Evolutionary conservation across 257 asterid species (phyloP), one percentile per base, ranked within the genome.

Genomic region (Solanum lycopersicoides): DNA sequence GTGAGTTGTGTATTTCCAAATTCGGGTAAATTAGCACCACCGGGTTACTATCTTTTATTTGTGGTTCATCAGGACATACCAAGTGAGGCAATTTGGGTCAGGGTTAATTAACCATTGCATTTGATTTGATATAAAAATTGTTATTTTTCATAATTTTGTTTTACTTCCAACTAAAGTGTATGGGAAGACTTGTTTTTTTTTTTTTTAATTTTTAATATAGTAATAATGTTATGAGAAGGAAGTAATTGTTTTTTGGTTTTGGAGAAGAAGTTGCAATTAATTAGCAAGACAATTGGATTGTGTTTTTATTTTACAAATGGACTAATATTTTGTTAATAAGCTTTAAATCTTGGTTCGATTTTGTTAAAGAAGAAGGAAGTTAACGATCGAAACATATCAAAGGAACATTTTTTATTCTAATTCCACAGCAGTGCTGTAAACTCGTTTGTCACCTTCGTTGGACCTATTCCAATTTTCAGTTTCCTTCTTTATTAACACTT

Each of bases 61-160:
- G 90, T 89, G 87, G 92, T 91, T 53, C 90, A 92, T 85, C 91
- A 86, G 39, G 91, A 86, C n/a, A 82, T 92, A 37, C 94, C 94
- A 5, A 89, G 93, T 23, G 71, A 77, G 30, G 94, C 90, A 34
- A 89, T 92, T 88, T 92, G 94, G 94, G 88, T 89, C 21, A 88
- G 87, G 7, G 75, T 92, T 39, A 87, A 59, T 80, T 92, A 82
- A 86, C 39, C 65, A 77, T 53, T 53, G 63, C 25, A 76, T 41
- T 77, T 77, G 23, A 77, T 10, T 53, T 9, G n/a, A 53, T 53
- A 9, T 16, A 16, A 11, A 14, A 42, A 44, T 77, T 75, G 2
- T 10, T 53, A 53, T 53, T 18, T 42, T 75, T 23, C n/a, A 77
- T 12, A 44, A 42, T 42, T 25, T 77, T 44, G 41, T 8, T 77